Conservation (phyloP, 2,329 filamentous ascomycete genomes). For the Aspergillus pseudotamarii region DNA sequence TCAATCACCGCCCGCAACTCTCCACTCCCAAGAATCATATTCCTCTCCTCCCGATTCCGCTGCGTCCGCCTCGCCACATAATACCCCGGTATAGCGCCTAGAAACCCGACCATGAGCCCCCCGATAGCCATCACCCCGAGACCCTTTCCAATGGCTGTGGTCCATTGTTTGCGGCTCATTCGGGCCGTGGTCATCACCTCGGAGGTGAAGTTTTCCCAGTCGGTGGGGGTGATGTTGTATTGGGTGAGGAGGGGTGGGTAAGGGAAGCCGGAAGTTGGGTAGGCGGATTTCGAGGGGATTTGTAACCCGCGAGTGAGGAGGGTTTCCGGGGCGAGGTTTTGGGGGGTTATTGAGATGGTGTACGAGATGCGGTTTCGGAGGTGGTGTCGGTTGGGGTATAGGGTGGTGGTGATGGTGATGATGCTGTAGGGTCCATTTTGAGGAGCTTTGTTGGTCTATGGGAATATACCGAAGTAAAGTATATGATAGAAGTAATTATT, state of each 20-base stretch:
- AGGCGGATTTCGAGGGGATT: conserved; percentile 29
- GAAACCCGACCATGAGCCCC: conserved; percentile 34
- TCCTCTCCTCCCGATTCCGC: conserved; percentile 27
- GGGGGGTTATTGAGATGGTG: background rate
- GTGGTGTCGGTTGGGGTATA: background rate
- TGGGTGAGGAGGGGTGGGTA: conserved; percentile 29
- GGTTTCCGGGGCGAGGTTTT: background rate
- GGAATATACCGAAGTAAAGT: no score
- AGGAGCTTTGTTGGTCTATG: no score
- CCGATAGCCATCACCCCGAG: conserved; percentile 33
- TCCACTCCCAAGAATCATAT: conserved; percentile 28
- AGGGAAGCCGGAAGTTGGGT: conserved; percentile 34
- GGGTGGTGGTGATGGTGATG: background rate
- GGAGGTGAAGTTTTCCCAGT: conserved; percentile 33
- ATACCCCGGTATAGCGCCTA: conserved; percentile 31
- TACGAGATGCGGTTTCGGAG: background rate
- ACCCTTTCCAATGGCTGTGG: conserved; percentile 30
- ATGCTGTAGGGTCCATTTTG: background rate
- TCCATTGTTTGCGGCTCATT: conserved; percentile 34
- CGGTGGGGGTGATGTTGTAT: conserved; percentile 23
- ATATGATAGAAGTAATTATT: no score
- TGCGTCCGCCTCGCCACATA: conserved; percentile 25
- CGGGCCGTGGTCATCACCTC: conserved; percentile 31
- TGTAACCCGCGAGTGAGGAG: conserved; percentile 31
- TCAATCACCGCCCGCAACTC: conserved; percentile 27